Percentiles rank a stretch among this genome's conserved stretches.
phyloP scores from a whole-genome alignment of 2,329 filamentous ascomycete genomes.

The Emmonsiellopsis sp. region DNA sequence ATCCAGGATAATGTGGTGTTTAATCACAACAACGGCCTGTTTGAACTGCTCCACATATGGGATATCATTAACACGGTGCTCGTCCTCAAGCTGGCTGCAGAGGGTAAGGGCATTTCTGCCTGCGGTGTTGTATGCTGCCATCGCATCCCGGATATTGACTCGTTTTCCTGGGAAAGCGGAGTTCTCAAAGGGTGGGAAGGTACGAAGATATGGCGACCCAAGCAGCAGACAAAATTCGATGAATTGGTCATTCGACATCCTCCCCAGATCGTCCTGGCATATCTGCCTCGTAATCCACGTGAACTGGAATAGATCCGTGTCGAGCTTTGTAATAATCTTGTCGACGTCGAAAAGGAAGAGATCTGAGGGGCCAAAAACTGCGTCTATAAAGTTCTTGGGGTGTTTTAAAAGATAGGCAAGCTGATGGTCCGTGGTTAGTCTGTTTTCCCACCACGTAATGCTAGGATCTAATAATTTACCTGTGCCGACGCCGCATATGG shows the following conservation, averaged over 20 bases:
- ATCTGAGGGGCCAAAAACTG: slow-evolving; percentile 75
- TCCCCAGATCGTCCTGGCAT: slow-evolving; percentile 58
- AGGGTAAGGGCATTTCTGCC: slow-evolving; percentile 62
- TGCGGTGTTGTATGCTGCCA: slow-evolving; percentile 61
- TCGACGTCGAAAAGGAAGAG: slow-evolving; percentile 76
- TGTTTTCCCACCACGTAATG: background rate
- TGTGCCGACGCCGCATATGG: slow-evolving; percentile 83
- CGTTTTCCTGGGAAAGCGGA: slow-evolving; percentile 44
- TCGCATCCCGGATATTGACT: slow-evolving; percentile 61
- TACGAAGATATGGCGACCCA: slow-evolving; percentile 68
- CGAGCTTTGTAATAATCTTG: slow-evolving; percentile 54
- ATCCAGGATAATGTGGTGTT: slow-evolving; percentile 77
- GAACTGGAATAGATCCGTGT: slow-evolving; percentile 54
- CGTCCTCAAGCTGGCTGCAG: slow-evolving; percentile 70
- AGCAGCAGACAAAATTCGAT: slow-evolving; percentile 74
- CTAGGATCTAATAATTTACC: slow-evolving; percentile 40
- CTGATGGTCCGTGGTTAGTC: slow-evolving; percentile 7
- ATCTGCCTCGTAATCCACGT: slow-evolving; percentile 55
- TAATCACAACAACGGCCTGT: slow-evolving; percentile 73
- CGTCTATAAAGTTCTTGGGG: slow-evolving; percentile 58
- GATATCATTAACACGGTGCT: slow-evolving; percentile 59
- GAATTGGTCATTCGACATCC: slow-evolving; percentile 61
- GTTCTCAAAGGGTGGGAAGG: slow-evolving; percentile 68
- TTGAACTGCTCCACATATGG: slow-evolving; percentile 80
- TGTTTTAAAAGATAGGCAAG: slow-evolving; percentile 70